phyloP scores from a whole-genome alignment of 2,329 filamentous ascomycete genomes.

The Chalaropsis thielavioides region DNA sequence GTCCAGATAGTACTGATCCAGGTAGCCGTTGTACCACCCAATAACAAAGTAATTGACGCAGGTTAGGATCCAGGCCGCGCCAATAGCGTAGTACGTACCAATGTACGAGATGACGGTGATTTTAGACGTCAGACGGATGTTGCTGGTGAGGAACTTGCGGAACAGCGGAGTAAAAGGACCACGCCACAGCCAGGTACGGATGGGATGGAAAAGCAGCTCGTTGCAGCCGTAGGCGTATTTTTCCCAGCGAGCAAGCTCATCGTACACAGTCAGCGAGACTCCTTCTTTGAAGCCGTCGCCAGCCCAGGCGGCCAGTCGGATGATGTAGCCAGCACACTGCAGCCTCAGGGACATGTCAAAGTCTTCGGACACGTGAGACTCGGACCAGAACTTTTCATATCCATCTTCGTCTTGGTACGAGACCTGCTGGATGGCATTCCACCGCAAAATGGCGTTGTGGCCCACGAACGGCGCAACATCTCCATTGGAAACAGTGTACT shows the following conservation, averaged over 20 bases:
- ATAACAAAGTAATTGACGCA: slow-evolving; percentile 60
- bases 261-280: slow-evolving; percentile 70
- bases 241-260: slow-evolving; percentile 73
- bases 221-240: slow-evolving; percentile 79
- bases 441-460: slow-evolving; percentile 65
- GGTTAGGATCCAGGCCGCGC: slow-evolving; percentile 60
- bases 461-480: slow-evolving; percentile 68
- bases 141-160: slow-evolving; percentile 55
- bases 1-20: slow-evolving; percentile 70
- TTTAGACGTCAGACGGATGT: slow-evolving; percentile 62
- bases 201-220: slow-evolving; percentile 66
- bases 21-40: slow-evolving; percentile 59
- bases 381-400: slow-evolving; percentile 70
- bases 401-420: slow-evolving; percentile 55
- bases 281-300: slow-evolving; percentile 71
- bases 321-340: slow-evolving; percentile 56
- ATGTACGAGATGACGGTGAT: slow-evolving; percentile 64
- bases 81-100: slow-evolving; percentile 68
- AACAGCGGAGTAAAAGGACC: slow-evolving; percentile 72
- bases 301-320: slow-evolving; percentile 58
- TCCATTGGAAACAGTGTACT: slow-evolving; percentile 62
- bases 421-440: slow-evolving; percentile 61
- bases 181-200: slow-evolving; percentile 55
- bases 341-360: slow-evolving; percentile 71
- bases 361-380: slow-evolving; percentile 66